Evolutionary conservation across 2,329 filamentous ascomycete species (phyloP).

Genomic region (Talaromyces sp.): DNA sequence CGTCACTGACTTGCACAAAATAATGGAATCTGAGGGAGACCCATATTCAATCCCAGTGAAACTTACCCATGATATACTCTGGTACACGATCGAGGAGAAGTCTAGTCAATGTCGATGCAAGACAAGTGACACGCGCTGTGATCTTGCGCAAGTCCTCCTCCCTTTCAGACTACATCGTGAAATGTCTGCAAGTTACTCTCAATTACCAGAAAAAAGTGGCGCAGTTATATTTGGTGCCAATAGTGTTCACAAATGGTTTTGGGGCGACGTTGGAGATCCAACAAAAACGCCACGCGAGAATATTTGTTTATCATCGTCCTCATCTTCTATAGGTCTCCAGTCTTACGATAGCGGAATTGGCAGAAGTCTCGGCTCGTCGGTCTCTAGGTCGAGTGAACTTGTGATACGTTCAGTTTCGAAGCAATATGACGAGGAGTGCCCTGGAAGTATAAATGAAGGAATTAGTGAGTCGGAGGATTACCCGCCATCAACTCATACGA

Average conservation of each 20-base stretch:
- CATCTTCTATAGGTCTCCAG: neutral
- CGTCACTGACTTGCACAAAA: conserved; percentile 20
- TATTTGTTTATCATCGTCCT: neutral
- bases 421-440: neutral
- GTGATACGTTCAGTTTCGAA: neutral
- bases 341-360: conserved; percentile 6
- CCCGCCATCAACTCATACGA: neutral
- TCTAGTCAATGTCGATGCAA: conserved; percentile 1
- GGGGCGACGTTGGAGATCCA: conserved; percentile 13
- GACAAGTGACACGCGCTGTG: neutral
- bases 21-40: conserved; percentile 23
- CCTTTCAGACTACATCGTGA: conserved; percentile 9
- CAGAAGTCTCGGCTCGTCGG: neutral
- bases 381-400: neutral
- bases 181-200: neutral
- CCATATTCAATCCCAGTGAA: conserved; percentile 11
- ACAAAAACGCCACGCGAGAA: neutral
- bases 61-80: conserved; percentile 14
- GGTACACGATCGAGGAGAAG: conserved; percentile 9
- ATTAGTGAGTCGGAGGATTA: neutral
- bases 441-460: neutral
- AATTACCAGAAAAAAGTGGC: neutral
- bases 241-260: conserved; percentile 13
- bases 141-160: conserved; percentile 7
- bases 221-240: conserved; percentile 16